Base-by-base conservation (phyloP, 2,329 filamentous ascomycete species). In the Graphilbum fragrans region DNA sequence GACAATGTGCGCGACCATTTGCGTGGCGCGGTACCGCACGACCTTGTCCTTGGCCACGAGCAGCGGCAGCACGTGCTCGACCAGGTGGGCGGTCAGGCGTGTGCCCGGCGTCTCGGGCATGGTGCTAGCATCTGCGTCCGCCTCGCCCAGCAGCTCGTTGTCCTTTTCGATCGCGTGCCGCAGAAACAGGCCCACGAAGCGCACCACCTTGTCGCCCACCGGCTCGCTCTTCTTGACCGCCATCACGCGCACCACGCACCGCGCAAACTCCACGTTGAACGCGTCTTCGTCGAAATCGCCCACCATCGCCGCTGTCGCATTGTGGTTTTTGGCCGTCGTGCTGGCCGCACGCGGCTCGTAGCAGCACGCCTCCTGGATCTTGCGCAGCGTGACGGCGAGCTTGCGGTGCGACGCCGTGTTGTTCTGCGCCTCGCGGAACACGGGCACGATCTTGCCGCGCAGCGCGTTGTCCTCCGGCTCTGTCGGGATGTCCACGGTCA, bases 361-460 rank as follows among this genome's bases (percentile, higher is more conserved):
- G 55, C 74, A 80, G 63, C 86, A 94, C 31, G 80, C 70, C 57
- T 95, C 90, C 54, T 96, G 90, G 35, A 94, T 74, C 61, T 94
- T 95, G 48, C 90, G 79, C 46, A 98, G 65, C 38, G 80, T 87
- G 45, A 95, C 83, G 4, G 83, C 82, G 0, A 94, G 72, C 57
- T 96, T 96, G 45, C 90, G 72, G 58, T 98, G 92, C 2, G 85
- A 85, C 1, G 88, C 86, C 0, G 84, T 93, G 2, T 85, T 93
- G 52, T 82, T 80, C 60, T 98, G 92, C 27, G 90, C 87, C 58
- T 88, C 83, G 49, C 73, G 72, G 55, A 88, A 88, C 38, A 86
- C 71, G 41, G 71, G 63, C 56, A 80, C 82, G 40, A 94, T 70
- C 55, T 84, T 82, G 29, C 70, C 72, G 53, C 88, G 82, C 50